Percentiles rank a stretch among this genome's conserved stretches.
Evolutionary conservation across 768 basidiomycete species (phyloP).

Genomic region (Tylopilus rubrobrunneus): DNA sequence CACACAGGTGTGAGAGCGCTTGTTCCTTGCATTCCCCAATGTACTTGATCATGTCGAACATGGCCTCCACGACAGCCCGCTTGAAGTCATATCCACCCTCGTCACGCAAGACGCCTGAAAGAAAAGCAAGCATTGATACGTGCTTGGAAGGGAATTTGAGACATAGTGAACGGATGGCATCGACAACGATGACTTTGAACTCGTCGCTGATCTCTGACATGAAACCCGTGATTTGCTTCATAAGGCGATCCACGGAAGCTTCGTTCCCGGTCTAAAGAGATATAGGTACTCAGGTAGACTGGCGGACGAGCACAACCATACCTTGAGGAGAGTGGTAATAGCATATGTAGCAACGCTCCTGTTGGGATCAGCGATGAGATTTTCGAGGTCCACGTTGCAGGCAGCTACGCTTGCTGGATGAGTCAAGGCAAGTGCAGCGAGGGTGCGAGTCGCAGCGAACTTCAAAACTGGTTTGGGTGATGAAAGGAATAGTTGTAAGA

Average conservation of each 20-base stretch:
- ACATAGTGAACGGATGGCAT: conserved; percentile 96
- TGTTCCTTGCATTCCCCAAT: conserved; percentile 95
- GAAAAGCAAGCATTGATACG: conserved; percentile 93
- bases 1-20: conserved; percentile 95
- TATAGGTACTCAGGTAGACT: conserved; percentile 1
- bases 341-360: conserved; percentile 97
- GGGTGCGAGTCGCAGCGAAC: conserved; percentile 94
- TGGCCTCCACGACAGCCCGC: conserved; percentile 97
- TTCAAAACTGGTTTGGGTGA: conserved; percentile 94
- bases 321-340: conserved; percentile 97
- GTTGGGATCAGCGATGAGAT: conserved; percentile 92
- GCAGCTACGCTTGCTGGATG: conserved; percentile 84
- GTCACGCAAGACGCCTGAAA: conserved; percentile 93
- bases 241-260: conserved; percentile 95
- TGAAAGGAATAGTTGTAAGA: conserved; percentile 92
- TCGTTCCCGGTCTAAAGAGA: conserved; percentile 89
- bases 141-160: conserved; percentile 99
- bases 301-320: conserved; percentile 23
- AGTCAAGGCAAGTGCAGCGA: conserved; percentile 81
- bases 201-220: conserved; percentile 99
- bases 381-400: conserved; percentile 96
- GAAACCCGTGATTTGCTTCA: conserved; percentile 99
- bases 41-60: conserved; percentile 99
- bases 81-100: conserved; percentile 99
- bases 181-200: conserved; percentile 99